phyloP scores from a whole-genome alignment of 2,329 filamentous ascomycete genomes.

The Colletotrichum euphorbiae region DNA sequence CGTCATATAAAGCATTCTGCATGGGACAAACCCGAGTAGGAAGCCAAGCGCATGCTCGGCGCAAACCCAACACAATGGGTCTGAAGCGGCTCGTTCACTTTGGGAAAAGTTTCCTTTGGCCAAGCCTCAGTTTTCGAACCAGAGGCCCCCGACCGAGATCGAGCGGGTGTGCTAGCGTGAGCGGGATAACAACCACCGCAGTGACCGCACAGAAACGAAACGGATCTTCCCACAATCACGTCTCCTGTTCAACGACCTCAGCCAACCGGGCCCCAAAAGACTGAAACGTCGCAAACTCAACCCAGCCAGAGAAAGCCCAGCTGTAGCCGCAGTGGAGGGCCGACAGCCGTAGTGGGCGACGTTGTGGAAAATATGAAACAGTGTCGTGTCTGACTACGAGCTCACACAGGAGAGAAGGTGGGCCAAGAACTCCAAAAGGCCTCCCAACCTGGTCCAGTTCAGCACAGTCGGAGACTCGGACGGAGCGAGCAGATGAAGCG shows the following conservation, averaged over 20 bases:
- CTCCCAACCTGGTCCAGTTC: neutral
- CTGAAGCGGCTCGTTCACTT: neutral
- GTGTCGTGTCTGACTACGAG: conserved; percentile 34
- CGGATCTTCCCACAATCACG: neutral
- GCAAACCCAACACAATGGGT: conserved; percentile 3
- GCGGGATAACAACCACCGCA: neutral
- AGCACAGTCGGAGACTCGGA: neutral
- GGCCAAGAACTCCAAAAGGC: conserved; percentile 21
- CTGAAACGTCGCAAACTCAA: conserved; percentile 32
- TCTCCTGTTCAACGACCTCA: neutral
- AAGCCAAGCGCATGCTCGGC: conserved; percentile 15
- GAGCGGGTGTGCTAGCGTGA: conserved; percentile 21
- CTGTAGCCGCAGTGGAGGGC: conserved; percentile 19
- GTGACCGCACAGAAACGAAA: conserved; percentile 31
- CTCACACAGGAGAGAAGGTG: conserved; percentile 37
- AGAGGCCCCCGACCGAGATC: neutral
- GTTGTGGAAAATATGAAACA: conserved; percentile 36
- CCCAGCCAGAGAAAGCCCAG: neutral
- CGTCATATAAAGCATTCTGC: neutral
- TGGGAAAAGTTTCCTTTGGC: conserved; percentile 29
- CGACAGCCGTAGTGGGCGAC: neutral
- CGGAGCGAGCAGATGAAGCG: conserved; percentile 11
- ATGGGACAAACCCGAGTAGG: neutral
- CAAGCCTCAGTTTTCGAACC: conserved; percentile 27
- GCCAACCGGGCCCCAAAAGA: conserved; percentile 12